Evolutionary conservation across 768 basidiomycete genomes (phyloP).

Genomic region (Krasilnikovozyma curviuscula): DNA sequence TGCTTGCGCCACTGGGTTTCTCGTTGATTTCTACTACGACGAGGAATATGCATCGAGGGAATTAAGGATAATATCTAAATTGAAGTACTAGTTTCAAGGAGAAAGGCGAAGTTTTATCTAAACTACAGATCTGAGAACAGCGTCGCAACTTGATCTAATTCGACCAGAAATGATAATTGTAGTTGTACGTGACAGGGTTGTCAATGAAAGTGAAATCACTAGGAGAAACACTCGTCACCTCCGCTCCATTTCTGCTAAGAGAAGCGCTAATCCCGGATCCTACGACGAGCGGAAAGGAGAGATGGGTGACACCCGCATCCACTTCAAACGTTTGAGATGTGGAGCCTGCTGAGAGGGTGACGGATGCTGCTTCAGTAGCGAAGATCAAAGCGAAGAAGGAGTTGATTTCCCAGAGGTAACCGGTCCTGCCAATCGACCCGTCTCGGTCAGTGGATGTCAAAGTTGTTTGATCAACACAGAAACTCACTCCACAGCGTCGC

Average conservation of each 20-base stretch:
- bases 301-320: slow-evolving; percentile 40
- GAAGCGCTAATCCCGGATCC: slow-evolving; percentile 31
- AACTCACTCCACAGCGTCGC: background rate
- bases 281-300: slow-evolving; percentile 18
- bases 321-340: slow-evolving; percentile 24
- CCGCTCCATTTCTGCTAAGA: slow-evolving; percentile 36
- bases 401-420: slow-evolving; percentile 23
- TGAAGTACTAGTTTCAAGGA: no score
- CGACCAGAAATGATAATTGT: slow-evolving; percentile 23
- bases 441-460: background rate
- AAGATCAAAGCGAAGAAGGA: slow-evolving; percentile 46
- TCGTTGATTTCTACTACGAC: no score
- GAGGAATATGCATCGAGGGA: no score
- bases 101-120: no score
- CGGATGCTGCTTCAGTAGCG: slow-evolving; percentile 35
- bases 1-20: no score
- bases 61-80: no score
- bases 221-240: slow-evolving; percentile 26
- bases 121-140: no score
- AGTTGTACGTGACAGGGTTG: slow-evolving; percentile 23
- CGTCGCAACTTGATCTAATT: no score
- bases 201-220: slow-evolving; percentile 18
- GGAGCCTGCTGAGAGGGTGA: slow-evolving; percentile 33
- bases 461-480: background rate
- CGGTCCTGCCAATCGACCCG: slow-evolving; percentile 14